Evolutionary conservation across 2,329 filamentous ascomycete genomes (phyloP).

Genomic region (Daldinia eschscholtzii): DNA sequence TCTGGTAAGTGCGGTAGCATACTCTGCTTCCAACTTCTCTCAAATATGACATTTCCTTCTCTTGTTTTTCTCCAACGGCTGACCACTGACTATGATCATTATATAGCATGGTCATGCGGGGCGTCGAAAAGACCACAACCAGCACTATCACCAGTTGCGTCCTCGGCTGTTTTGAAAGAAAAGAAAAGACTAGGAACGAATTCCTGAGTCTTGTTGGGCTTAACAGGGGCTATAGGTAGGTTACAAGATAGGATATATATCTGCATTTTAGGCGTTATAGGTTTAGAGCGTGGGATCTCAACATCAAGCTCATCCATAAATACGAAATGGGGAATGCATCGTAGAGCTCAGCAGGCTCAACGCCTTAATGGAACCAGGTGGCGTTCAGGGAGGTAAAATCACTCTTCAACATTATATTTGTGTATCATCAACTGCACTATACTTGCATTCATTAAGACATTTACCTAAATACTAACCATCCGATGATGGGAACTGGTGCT

Average conservation of each 20-base stretch:
- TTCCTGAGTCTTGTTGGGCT: constrained; percentile 85
- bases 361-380: constrained; percentile 40
- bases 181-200: constrained; percentile 94
- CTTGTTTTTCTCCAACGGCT: background rate
- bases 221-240: constrained; percentile 57
- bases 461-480: background rate
- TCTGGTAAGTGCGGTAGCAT: constrained; percentile 65
- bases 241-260: constrained; percentile 11
- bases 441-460: constrained; percentile 5
- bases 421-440: constrained; percentile 39
- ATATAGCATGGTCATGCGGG: constrained; percentile 89
- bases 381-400: constrained; percentile 31
- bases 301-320: constrained; percentile 48
- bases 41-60: background rate
- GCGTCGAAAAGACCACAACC: constrained; percentile 91
- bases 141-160: constrained; percentile 97
- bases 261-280: constrained; percentile 42
- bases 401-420: constrained; percentile 39
- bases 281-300: constrained; percentile 47
- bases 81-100: background rate
- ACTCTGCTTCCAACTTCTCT: background rate
- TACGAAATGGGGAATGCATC: constrained; percentile 34
- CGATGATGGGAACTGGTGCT: too few species aligned
- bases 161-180: constrained; percentile 93
- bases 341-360: constrained; percentile 41